Evolutionary conservation across 371 early-diverging fungal genomes (phyloP).

Genomic region (Rhizomucor miehei): DNA sequence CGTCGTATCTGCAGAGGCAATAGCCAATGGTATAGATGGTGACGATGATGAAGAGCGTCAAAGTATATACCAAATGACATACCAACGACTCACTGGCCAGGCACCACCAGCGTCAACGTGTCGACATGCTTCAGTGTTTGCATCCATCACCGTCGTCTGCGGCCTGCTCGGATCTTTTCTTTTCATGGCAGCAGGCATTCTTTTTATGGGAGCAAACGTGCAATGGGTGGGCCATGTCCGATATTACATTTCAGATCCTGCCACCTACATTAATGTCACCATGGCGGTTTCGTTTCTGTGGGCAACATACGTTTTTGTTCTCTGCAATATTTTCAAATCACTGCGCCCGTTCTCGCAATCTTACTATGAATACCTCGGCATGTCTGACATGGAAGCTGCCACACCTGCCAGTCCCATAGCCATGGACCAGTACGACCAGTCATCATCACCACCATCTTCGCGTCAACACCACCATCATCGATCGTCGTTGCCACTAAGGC

Average conservation of each 20-base stretch:
- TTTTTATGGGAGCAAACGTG: constrained; percentile 36
- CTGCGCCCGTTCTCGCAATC: constrained; percentile 78
- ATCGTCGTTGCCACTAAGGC: constrained; percentile 13
- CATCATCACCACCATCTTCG: constrained; percentile 1
- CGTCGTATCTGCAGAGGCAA: constrained; percentile 11
- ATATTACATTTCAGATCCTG: constrained; percentile 31
- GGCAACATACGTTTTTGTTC: constrained; percentile 43
- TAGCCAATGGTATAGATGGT: constrained; percentile 2
- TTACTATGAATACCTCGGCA: constrained; percentile 30
- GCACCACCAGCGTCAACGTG: constrained; percentile 17
- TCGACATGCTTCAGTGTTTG: constrained; percentile 33
- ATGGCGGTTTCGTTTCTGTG: constrained; percentile 37
- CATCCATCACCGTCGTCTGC: constrained; percentile 29
- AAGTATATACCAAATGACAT: constrained; percentile 8
- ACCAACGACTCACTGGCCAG: constrained; percentile 16
- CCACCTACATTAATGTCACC: constrained; percentile 32
- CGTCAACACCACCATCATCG: constrained; percentile 12
- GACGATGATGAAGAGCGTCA: constrained; percentile 10
- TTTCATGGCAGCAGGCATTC: constrained; percentile 30
- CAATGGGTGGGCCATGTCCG: constrained; percentile 36
- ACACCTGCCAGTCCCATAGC: neutral
- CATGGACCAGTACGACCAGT: neutral
- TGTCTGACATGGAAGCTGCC: constrained; percentile 8
- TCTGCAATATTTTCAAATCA: constrained; percentile 69
- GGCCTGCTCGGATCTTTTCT: constrained; percentile 29